Conservation (phyloP, 768 basidiomycete genomes). For the Tulasnella sp. region DNA sequence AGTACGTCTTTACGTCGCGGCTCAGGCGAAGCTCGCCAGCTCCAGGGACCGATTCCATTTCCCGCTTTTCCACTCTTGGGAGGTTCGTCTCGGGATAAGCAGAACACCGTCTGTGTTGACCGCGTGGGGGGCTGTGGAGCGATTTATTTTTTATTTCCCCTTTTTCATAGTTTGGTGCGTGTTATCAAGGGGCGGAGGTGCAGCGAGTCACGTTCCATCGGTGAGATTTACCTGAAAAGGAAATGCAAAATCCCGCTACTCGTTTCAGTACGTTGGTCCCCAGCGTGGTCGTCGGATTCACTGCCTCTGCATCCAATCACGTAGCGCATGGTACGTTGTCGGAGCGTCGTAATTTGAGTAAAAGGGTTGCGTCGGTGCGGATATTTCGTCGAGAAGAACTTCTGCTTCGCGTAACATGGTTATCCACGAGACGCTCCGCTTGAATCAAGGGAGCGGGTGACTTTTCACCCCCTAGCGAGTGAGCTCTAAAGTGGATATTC, state of each 20-base stretch:
- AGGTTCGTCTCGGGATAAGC: background rate
- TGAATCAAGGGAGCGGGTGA: conserved; percentile 4
- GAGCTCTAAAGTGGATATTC: background rate
- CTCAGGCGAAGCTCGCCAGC: background rate
- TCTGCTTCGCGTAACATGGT: background rate
- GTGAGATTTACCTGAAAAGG: background rate
- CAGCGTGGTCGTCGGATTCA: background rate
- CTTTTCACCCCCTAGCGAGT: background rate
- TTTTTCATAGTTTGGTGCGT: too few relatives aligned
- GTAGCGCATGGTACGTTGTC: background rate
- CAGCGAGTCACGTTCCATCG: background rate
- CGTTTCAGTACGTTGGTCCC: conserved; percentile 2
- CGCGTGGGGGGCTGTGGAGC: conserved; percentile 7
- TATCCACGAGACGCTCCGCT: too few relatives aligned
- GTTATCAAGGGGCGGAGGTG: background rate
- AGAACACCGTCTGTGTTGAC: conserved; percentile 8
- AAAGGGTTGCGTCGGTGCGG: background rate
- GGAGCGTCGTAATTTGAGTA: background rate
- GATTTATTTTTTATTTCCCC: background rate
- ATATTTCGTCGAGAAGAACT: background rate
- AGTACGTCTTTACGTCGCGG: background rate
- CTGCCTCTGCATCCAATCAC: background rate
- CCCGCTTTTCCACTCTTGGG: conserved; percentile 1
- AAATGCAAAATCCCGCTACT: background rate
- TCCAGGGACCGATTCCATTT: background rate